Evolutionary conservation across 2,329 filamentous ascomycete genomes (phyloP), one percentile per base, ranked within the genome.

Genomic region (Pleoardoris graminearum): DNA sequence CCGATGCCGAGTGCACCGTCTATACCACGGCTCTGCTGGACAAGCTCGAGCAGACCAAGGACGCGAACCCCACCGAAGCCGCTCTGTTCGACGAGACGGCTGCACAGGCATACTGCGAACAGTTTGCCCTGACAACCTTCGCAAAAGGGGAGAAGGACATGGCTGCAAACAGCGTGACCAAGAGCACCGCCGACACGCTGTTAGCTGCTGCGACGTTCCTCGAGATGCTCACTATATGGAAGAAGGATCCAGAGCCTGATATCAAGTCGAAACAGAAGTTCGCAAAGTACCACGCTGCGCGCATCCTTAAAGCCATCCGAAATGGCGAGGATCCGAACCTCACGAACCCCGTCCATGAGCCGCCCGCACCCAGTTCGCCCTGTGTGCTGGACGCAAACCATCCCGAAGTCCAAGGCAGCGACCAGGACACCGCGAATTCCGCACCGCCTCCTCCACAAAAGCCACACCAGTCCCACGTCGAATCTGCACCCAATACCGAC

Each of bases 151-250:
- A 97, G 66, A 85, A 88, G 50, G 87, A 91, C 0, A 84, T 97
- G 66, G 84, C 86, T 53, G 88, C 89, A 43, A 88, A 94, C 75
- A 92, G 88, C 69, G 91, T 90, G 55, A 92, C 91, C 35, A 87
- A 85, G 88, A 89, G 95, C 81, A 99, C 94, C 0, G 91, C 90
- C 53, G 91, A 95, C 69, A 97, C 92, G 0, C 96, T 97, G 62
- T 88, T 92, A 68, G 94, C 95, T 1, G 90, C 94, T 0, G 87
- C 90, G 0, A 96, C 91, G 0, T 97, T 99, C 72, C 86, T 97
- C 66, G 91, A 97, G 61, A 80, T 97, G 4, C 82, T 90, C 50
- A 87, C 87, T 58, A 88, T 96, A 65, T 99, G 93, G 91, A 71
- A 69, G 55, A 87, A 85, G 5, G 75, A 83, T 0, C 77, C 87